These are phyloP conservation scores for Aurifilum marmelostoma DNA, from an alignment of 2,329 filamentous ascomycete species.

Conservation along the genomic window DNA sequence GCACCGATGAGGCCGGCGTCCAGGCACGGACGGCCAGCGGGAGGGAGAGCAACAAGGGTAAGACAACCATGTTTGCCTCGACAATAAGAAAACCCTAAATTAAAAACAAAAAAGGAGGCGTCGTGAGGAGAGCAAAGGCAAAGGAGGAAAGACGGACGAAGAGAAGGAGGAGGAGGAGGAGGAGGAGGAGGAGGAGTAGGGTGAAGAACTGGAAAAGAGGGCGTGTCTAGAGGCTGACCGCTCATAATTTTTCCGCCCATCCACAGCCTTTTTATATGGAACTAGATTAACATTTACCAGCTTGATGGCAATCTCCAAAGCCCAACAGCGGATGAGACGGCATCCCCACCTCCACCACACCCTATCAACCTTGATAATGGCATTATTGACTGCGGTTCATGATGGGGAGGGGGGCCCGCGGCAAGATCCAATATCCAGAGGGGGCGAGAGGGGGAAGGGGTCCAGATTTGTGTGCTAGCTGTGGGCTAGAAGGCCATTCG, in stretches of 20 bases:
- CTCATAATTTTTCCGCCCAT: not conserved
- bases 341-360: not conserved
- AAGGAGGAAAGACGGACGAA: no score
- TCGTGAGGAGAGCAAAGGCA: no score
- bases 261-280: not conserved
- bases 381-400: conserved; percentile 3
- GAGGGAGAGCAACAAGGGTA: not conserved
- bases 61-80: conserved; percentile 4
- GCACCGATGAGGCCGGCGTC: conserved; percentile 13
- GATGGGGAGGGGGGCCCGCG: not conserved
- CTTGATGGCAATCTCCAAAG: not conserved
- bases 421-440: not conserved
- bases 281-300: not conserved
- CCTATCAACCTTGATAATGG: not conserved
- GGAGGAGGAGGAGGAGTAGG: not conserved
- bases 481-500: not conserved
- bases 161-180: not conserved
- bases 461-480: not conserved
- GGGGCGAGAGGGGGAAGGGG: not conserved
- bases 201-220: no score
- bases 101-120: not conserved
- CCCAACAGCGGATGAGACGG: not conserved
- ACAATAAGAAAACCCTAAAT: not conserved
- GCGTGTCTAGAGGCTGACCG: not conserved
- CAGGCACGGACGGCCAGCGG: conserved; percentile 15